phyloP scores from a whole-genome alignment of 441 rosid genomes.

The Flueggea neowawraea region DNA sequence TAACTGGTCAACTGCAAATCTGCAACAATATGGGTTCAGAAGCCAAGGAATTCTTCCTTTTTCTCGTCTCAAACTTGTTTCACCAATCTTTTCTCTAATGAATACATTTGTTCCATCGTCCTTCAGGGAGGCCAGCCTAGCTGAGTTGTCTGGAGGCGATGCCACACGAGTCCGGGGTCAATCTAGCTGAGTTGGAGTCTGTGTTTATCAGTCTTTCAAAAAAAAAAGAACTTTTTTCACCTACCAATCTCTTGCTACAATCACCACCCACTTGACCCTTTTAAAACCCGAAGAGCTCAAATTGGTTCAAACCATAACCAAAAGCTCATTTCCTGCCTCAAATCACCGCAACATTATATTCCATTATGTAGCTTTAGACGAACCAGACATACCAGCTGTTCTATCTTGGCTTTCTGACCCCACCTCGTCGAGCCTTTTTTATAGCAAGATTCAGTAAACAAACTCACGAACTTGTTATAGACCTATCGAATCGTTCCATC shows the following conservation, averaged over 20 bases:
- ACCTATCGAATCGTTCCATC: slow-evolving; percentile 17
- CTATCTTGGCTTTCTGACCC: slow-evolving; percentile 24
- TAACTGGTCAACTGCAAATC: no score
- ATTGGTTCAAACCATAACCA: slow-evolving; percentile 16
- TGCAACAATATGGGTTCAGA: no score
- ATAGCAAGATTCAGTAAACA: slow-evolving; percentile 13
- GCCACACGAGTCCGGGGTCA: no score
- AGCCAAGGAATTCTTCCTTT: slow-evolving; percentile 1
- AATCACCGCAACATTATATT: slow-evolving; percentile 14
- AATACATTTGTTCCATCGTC: no score
- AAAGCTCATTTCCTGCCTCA: slow-evolving; percentile 9
- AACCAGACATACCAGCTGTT: slow-evolving; percentile 30
- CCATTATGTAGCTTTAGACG: slow-evolving; percentile 38
- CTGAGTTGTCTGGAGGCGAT: no score
- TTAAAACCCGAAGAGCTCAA: slow-evolving; percentile 23
- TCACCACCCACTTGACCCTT: slow-evolving; percentile 33
- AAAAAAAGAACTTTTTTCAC: no score
- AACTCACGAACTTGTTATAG: slow-evolving; percentile 31
- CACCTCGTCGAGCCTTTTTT: slow-evolving; percentile 29
- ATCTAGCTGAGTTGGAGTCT: no score
- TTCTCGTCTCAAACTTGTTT: not conserved
- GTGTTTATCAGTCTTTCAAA: no score
- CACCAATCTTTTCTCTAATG: no score
- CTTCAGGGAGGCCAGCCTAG: no score
- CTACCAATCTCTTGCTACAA: not conserved